Percentiles rank a stretch among this genome's conserved stretches.
phyloP scores from a whole-genome alignment of 169 alveolate genomes.

The Pseudocohnilembus persalinus region DNA sequence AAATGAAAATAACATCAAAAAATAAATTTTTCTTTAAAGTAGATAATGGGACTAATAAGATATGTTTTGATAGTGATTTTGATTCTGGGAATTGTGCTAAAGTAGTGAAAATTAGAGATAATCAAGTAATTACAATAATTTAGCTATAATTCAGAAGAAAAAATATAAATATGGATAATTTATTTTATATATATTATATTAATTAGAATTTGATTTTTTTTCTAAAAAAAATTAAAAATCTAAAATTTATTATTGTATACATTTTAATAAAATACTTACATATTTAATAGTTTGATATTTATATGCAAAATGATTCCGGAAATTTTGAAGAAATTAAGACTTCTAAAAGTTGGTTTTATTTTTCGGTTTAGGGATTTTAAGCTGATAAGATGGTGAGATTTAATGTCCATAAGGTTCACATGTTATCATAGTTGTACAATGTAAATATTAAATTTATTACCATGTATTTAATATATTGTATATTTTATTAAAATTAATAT shows the following conservation, averaged over 20 bases:
- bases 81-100: conserved; percentile 33
- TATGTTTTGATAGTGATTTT: conserved; percentile 9
- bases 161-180: background rate
- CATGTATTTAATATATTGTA: background rate
- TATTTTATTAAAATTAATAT: background rate
- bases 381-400: background rate
- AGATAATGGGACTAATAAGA: too few relatives aligned
- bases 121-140: conserved; percentile 3
- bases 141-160: background rate
- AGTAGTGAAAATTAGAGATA: conserved; percentile 1
- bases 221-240: background rate
- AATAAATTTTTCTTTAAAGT: too few relatives aligned
- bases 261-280: background rate
- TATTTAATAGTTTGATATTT: background rate
- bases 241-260: background rate
- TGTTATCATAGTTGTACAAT: conserved; percentile 3
- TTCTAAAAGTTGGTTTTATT: conserved; percentile 31
- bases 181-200: background rate
- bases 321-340: conserved; percentile 14
- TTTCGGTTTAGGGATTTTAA: conserved; percentile 1
- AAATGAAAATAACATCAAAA: too few relatives aligned
- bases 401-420: conserved; percentile 3
- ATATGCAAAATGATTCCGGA: background rate
- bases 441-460: conserved; percentile 1
- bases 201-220: background rate